Evolutionary conservation across 139 green algal species (phyloP).

Genomic region (Chara braunii): DNA sequence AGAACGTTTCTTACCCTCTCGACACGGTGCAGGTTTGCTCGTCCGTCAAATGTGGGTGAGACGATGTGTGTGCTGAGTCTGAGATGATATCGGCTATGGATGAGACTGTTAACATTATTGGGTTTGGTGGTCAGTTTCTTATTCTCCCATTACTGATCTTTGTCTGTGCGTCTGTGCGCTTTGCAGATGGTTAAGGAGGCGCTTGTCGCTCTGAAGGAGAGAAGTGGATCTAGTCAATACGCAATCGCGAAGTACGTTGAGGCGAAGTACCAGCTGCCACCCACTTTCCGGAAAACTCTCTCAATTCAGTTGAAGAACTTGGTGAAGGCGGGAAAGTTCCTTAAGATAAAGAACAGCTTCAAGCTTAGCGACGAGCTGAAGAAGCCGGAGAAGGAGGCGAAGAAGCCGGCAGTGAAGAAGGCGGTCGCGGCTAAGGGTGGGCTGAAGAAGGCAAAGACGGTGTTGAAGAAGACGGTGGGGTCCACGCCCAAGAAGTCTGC

Average conservation of each 20-base stretch:
- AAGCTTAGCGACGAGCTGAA: conserved; percentile 59
- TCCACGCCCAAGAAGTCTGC: too few relatives aligned
- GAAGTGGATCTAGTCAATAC: conserved; percentile 52
- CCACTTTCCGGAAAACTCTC: conserved; percentile 56
- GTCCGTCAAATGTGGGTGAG: too few relatives aligned
- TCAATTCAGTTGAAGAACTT: conserved; percentile 48
- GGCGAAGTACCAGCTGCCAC: conserved; percentile 49
- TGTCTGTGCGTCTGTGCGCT: too few relatives aligned
- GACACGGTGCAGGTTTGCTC: too few relatives aligned
- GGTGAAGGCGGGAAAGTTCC: conserved; percentile 51
- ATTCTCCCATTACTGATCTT: too few relatives aligned
- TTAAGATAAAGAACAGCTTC: conserved; percentile 64
- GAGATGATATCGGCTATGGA: too few relatives aligned
- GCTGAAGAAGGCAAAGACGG: conserved; percentile 23
- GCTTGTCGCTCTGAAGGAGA: conserved; percentile 67
- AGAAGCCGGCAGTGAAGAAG: conserved; percentile 9
- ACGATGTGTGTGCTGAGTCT: too few relatives aligned
- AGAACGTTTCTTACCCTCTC: too few relatives aligned
- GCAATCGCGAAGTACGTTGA: conserved; percentile 74
- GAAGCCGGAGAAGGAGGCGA: conserved; percentile 23
- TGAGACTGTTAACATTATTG: too few relatives aligned
- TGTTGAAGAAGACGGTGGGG: conserved; percentile 22
- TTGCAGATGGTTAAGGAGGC: conserved; percentile 60
- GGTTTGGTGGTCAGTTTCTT: too few relatives aligned
- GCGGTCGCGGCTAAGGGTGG: conserved; percentile 41